Conservation (phyloP, 139 green algal species). For the Chlamydomonas asymmetrica region DNA sequence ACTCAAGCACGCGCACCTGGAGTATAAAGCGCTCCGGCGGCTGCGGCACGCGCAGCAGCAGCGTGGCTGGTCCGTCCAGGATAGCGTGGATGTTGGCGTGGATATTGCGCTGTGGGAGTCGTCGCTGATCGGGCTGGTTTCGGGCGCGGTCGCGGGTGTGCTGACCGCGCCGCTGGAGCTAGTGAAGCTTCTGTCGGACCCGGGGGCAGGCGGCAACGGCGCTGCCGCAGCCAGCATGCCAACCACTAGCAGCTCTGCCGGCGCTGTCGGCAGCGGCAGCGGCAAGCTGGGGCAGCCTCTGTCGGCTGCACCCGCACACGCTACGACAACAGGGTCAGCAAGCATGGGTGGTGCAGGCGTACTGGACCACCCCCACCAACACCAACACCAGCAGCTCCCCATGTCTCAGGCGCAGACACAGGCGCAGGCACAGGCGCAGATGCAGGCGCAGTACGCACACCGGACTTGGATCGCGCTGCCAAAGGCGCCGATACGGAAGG, state of each 20-base stretch:
- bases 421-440: background rate
- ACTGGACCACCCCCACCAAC: background rate
- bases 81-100: background rate
- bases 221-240: background rate
- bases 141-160: background rate
- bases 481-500: background rate
- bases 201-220: background rate
- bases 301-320: background rate
- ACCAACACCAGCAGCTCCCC: background rate
- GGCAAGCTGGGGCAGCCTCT: background rate
- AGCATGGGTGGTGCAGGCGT: background rate
- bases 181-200: background rate
- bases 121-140: background rate
- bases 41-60: background rate
- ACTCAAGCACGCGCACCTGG: background rate
- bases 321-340: background rate
- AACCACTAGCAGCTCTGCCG: background rate
- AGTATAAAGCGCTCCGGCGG: background rate
- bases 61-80: too few species aligned
- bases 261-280: background rate
- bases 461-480: background rate
- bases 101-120: background rate
- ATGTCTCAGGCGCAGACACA: background rate
- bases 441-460: background rate
- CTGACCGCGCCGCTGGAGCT: constrained; percentile 1